Base-by-base conservation (phyloP, 2,329 filamentous ascomycete genomes). In the Amauroascus niger region DNA sequence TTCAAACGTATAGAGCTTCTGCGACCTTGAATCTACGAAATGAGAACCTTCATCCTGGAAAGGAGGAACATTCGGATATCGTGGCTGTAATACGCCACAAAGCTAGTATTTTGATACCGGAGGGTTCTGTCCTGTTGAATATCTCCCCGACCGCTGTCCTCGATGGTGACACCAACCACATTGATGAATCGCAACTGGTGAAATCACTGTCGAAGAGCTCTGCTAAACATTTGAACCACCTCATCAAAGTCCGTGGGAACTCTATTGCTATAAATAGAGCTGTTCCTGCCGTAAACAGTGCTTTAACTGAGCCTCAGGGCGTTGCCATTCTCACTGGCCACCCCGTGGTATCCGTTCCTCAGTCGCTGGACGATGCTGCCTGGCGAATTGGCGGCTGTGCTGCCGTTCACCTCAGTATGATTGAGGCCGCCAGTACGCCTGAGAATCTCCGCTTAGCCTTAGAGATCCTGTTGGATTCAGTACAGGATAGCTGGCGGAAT, bases 311-410 rank as follows among this genome's bases (percentile, higher is more conserved):
- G 61, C 73, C 84, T 0, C 86, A 90, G 61, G 93, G 93, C 2
- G 81, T 93, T 53, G 87, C 87, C 7, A 78, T 93, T 20, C 75
- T 97, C 49, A 84, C 87, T 11, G 93, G 93, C 4, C 83, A 86
- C 30, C 89, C 93, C 0, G 83, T 94, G 2, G 82, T 95, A 22
- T 79, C 84, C 24, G 79, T 87, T 0, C 90, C 91, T 0, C 88
- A 87, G 54, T 82, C 90, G 55, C 74, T 98, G 37, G 94, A 98
- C 61, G 88, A 97, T 72, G 87, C 88, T 6, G 80, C 90, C 37
- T 98, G 93, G 93, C 82, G 88, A 40, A 76, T 97, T 39, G 88
- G 88, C n/a, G 93, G 94, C 0, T 95, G 91, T 63, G 84, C 89
- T 4, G 86, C 89, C 0, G 78, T 96, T 18, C 86, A 87, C 2